Conservation (phyloP, 495 filamentous ascomycete species). For the Letharia lupina region DNA sequence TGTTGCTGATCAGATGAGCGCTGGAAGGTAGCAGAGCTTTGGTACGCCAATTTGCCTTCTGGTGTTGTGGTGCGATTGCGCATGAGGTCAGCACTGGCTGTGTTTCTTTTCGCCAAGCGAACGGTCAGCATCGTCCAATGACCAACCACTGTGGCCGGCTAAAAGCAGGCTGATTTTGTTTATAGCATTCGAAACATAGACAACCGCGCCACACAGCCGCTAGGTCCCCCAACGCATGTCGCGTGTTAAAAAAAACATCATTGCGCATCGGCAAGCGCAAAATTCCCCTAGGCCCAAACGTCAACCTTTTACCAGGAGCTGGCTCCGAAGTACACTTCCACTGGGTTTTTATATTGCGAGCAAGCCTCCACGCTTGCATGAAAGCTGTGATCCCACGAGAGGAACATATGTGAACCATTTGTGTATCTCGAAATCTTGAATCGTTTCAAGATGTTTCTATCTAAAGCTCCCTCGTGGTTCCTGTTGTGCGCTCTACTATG, state of each 20-base stretch:
- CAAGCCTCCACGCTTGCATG: slow-evolving; percentile 1
- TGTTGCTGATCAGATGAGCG: background rate
- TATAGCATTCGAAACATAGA: background rate
- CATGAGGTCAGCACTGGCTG: background rate
- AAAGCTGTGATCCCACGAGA: background rate
- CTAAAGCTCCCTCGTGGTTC: background rate
- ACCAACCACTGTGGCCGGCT: background rate
- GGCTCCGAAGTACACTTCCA: background rate
- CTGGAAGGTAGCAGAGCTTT: background rate
- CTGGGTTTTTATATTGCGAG: slow-evolving; percentile 4
- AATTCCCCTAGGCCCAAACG: slow-evolving; percentile 6
- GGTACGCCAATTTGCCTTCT: too few species aligned
- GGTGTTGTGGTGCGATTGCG: background rate
- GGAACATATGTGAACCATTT: background rate
- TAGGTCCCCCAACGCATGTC: background rate
- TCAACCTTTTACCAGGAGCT: background rate
- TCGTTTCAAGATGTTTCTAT: background rate
- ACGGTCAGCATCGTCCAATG: background rate
- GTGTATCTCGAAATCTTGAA: background rate
- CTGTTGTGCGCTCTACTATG: background rate
- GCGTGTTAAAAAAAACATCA: background rate
- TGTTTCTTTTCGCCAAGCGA: background rate
- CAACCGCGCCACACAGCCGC: slow-evolving; percentile 1
- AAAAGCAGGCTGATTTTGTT: background rate
- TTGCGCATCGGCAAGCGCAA: slow-evolving; percentile 5